Percentiles rank a stretch among this genome's conserved stretches.
phyloP scores from a whole-genome alignment of 2,329 filamentous ascomycete genomes.

The Exophiala lecanii-corni region DNA sequence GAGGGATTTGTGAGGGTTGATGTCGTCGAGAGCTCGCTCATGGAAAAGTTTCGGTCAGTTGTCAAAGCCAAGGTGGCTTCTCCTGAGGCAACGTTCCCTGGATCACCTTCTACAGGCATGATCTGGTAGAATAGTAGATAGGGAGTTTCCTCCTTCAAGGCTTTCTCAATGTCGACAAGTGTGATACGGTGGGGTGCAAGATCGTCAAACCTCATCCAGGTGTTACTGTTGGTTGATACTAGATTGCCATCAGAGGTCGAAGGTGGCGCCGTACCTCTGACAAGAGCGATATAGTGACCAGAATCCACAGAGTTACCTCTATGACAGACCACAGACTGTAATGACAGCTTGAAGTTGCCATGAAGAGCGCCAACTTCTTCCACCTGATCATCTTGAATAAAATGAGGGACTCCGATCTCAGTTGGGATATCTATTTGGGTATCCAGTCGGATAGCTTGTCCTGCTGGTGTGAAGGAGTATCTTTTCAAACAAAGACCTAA shows the following conservation, averaged over 20 bases:
- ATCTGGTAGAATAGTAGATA: constrained; percentile 96
- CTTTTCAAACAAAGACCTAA: constrained; percentile 90
- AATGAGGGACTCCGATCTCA: constrained; percentile 77
- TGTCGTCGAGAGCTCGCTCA: constrained; percentile 14
- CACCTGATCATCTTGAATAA: constrained; percentile 75
- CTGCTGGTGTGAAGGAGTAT: constrained; percentile 69
- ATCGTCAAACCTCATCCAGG: constrained; percentile 93
- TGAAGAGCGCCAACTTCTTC: constrained; percentile 63
- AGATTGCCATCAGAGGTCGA: constrained; percentile 28
- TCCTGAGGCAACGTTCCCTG: constrained; percentile 31
- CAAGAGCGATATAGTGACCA: constrained; percentile 86
- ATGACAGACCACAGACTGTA: constrained; percentile 92
- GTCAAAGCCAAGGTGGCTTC: constrained; percentile 31
- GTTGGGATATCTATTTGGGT: constrained; percentile 90
- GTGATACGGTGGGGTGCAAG: constrained; percentile 67
- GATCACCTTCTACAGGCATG: constrained; percentile 72
- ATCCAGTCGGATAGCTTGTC: constrained; percentile 65
- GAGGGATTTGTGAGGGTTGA: constrained; percentile 7
- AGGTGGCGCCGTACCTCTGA: constrained; percentile 61
- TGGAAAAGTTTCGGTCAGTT: constrained; percentile 23
- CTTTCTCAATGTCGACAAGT: constrained; percentile 71
- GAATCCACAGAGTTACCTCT: constrained; percentile 78
- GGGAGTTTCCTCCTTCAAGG: constrained; percentile 80
- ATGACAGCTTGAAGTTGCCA: constrained; percentile 85
- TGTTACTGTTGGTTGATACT: constrained; percentile 58